Evolutionary conservation across 768 basidiomycete genomes (phyloP), one percentile per base, ranked within the genome.

Genomic region (Coprinopsis marcescibilis): DNA sequence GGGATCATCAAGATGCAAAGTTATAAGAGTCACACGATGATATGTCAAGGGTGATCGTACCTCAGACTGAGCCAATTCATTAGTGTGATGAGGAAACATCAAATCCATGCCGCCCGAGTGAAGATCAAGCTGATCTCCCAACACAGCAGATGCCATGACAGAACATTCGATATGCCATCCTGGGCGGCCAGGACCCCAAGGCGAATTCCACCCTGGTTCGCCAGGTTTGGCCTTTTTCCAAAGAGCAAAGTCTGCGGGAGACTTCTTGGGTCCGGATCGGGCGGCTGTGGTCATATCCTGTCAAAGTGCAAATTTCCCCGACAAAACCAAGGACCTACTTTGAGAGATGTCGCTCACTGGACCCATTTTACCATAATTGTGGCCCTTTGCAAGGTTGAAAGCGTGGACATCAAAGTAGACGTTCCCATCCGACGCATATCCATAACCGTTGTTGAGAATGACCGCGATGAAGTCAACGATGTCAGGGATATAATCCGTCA

Each of bases 141-240:
- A 71, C 39, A 97, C 72, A 25, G 85, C 92, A 53, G 81, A 87
- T 14, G 94, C 94, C 95, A 99, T 99, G 26, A 96, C 95, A 3
- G 90, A 94, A 67, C 95, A 99, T 63, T 99, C 95, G 49, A 99
- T 98, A 63, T 99, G 95, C 95, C 95, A 99, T 13, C 95, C 95
- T 2, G 95, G 95, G 34, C 95, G 77, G n/a, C 94, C 93, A 33
- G 71, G 71, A 14, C 96, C 96, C 96, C 96, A 99, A 4, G 91
- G 86, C 10, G 93, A 96, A 0, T 85, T 80, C 95, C 96, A 99
- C 2, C 84, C 84, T 2, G 96, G 96, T 63, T 99, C 96, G 5
- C 96, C 96, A 2, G 91, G 81, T 69, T 93, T 95, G 24, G 91
- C 90, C 2, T 88, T 83, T 67, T 99, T 99, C 96, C 96, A 99